Conservation (phyloP, 345 rosid species). For the Gossypium raimondii region DNA sequence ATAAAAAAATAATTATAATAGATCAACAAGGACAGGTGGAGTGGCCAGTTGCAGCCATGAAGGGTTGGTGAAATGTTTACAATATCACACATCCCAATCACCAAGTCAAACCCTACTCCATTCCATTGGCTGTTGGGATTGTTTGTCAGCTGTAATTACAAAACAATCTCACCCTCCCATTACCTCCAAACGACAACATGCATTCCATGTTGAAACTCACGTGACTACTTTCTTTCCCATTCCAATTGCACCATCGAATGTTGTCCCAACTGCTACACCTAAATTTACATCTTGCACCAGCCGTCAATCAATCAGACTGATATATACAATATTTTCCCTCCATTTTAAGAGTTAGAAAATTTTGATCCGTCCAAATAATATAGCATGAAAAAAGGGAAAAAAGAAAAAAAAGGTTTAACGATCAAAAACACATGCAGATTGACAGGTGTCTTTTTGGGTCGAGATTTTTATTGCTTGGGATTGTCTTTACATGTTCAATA, state of each 20-base stretch:
- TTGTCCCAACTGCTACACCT: background rate
- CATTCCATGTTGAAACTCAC: background rate
- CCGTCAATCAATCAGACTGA: background rate
- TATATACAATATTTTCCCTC: background rate
- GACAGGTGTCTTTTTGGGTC: constrained; percentile 16
- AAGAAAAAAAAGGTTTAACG: background rate
- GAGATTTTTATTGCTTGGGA: constrained; percentile 2
- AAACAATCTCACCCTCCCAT: background rate
- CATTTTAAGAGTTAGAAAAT: background rate
- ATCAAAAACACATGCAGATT: constrained; percentile 2
- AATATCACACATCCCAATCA: background rate
- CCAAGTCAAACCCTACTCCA: background rate
- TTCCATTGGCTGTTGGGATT: constrained; percentile 8
- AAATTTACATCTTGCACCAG: background rate
- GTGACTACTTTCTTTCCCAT: background rate
- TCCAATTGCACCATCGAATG: background rate
- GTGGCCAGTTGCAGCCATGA: background rate
- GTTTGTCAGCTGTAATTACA: background rate
- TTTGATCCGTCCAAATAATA: constrained; percentile 20
- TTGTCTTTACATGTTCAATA: constrained; percentile 11
- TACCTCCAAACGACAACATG: constrained; percentile 8
- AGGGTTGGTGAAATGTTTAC: background rate
- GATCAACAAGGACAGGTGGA: too few relatives aligned
- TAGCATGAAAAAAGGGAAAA: background rate
- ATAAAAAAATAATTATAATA: too few relatives aligned